Conservation (phyloP, 768 basidiomycete genomes). For the Leccinum broughii region DNA sequence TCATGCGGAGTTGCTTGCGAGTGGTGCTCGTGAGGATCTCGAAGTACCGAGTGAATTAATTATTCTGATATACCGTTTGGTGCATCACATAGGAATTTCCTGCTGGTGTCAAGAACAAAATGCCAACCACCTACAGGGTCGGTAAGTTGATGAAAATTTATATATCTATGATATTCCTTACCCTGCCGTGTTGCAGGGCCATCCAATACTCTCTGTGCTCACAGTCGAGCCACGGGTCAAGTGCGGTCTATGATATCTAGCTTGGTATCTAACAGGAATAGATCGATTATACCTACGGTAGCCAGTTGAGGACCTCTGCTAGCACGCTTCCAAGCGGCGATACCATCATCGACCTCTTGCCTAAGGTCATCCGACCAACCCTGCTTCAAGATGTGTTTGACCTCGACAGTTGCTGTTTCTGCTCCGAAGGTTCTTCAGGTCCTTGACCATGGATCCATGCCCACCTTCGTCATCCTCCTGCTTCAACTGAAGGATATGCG, state of each 20-base stretch:
- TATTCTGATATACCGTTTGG: slow-evolving; percentile 55
- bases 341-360: slow-evolving; percentile 49
- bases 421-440: slow-evolving; percentile 53
- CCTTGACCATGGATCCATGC: slow-evolving; percentile 48
- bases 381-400: slow-evolving; percentile 43
- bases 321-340: slow-evolving; percentile 54
- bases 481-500: slow-evolving; percentile 43
- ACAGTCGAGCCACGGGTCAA: slow-evolving; percentile 56
- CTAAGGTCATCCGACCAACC: slow-evolving; percentile 46
- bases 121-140: slow-evolving; percentile 39
- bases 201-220: slow-evolving; percentile 60
- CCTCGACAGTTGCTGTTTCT: slow-evolving; percentile 52
- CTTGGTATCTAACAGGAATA: background rate
- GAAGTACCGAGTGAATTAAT: slow-evolving; percentile 50
- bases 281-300: slow-evolving; percentile 31
- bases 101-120: slow-evolving; percentile 53
- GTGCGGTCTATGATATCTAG: slow-evolving; percentile 39
- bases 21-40: slow-evolving; percentile 39
- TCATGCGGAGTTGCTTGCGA: background rate
- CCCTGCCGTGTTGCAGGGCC: slow-evolving; percentile 37
- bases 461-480: slow-evolving; percentile 37
- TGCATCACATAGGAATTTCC: slow-evolving; percentile 47
- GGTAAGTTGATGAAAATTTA: background rate
- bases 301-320: slow-evolving; percentile 61
- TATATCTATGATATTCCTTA: background rate